Evolutionary conservation across 352 stramenopile genomes (phyloP).

Genomic region (Paralagenidium karlingii): DNA sequence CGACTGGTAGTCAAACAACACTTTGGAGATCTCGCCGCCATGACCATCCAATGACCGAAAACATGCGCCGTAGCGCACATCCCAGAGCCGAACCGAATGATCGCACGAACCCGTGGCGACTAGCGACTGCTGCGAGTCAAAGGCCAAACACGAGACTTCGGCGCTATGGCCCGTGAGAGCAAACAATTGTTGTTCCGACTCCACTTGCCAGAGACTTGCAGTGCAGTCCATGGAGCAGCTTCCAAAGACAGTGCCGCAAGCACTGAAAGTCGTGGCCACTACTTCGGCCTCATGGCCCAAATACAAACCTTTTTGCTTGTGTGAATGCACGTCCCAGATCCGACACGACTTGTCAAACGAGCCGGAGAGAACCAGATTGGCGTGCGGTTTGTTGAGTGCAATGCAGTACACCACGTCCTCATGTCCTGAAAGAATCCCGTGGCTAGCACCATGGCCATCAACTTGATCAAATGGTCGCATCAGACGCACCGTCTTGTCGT

Average conservation of each 20-base stretch:
- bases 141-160: constrained; percentile 57
- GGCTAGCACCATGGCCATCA: no score
- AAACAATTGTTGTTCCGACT: constrained; percentile 25
- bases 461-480: constrained; percentile 17
- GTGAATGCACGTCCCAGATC: constrained; percentile 38
- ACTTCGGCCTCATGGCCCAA: constrained; percentile 43
- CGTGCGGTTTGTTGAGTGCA: constrained; percentile 39
- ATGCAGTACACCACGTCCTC: constrained; percentile 55
- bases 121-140: constrained; percentile 24
- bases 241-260: constrained; percentile 22
- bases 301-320: constrained; percentile 22
- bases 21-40: constrained; percentile 36
- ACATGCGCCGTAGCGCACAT: constrained; percentile 47
- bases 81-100: constrained; percentile 56
- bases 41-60: constrained; percentile 59
- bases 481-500: constrained; percentile 62
- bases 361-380: constrained; percentile 36
- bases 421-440: constrained; percentile 40
- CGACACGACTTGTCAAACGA: constrained; percentile 75
- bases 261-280: constrained; percentile 28
- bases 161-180: constrained; percentile 38
- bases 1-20: constrained; percentile 45
- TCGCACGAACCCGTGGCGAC: constrained; percentile 54
- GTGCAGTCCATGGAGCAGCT: constrained; percentile 66
- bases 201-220: constrained; percentile 48